Evolutionary conservation across 108 stramenopile species (phyloP).

Genomic region (Skeletonema marinoi): DNA sequence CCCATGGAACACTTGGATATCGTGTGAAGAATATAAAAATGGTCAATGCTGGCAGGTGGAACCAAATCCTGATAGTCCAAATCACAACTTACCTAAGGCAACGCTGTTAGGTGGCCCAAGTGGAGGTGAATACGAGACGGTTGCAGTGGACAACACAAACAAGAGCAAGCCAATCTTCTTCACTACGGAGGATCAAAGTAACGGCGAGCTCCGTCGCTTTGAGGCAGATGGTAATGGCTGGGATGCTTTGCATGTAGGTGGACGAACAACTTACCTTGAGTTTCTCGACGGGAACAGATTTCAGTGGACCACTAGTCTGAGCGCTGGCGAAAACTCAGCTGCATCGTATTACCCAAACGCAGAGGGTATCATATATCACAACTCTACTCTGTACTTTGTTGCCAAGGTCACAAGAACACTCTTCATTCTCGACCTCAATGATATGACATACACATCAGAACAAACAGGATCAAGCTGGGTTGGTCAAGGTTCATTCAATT

Average conservation of each 20-base stretch:
- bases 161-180: constrained; percentile 45
- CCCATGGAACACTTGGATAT: constrained; percentile 1
- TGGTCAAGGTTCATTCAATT: constrained; percentile 52
- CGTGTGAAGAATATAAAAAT: background rate
- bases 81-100: background rate
- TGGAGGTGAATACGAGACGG: background rate
- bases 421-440: constrained; percentile 50
- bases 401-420: constrained; percentile 37
- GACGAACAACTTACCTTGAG: background rate
- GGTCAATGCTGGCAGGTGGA: constrained; percentile 11
- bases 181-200: constrained; percentile 51
- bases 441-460: constrained; percentile 28
- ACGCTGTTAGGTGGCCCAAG: background rate
- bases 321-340: constrained; percentile 14
- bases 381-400: constrained; percentile 43
- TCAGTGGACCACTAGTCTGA: constrained; percentile 11
- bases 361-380: constrained; percentile 55
- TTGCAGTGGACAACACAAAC: constrained; percentile 57
- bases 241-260: constrained; percentile 5
- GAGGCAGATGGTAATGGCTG: constrained; percentile 4
- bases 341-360: constrained; percentile 5
- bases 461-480: constrained; percentile 19
- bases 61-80: no score
- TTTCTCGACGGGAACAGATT: background rate
- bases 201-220: constrained; percentile 39